Evolutionary conservation across 2,329 filamentous ascomycete species (phyloP).

Genomic region (Colletotrichum echinochloae): DNA sequence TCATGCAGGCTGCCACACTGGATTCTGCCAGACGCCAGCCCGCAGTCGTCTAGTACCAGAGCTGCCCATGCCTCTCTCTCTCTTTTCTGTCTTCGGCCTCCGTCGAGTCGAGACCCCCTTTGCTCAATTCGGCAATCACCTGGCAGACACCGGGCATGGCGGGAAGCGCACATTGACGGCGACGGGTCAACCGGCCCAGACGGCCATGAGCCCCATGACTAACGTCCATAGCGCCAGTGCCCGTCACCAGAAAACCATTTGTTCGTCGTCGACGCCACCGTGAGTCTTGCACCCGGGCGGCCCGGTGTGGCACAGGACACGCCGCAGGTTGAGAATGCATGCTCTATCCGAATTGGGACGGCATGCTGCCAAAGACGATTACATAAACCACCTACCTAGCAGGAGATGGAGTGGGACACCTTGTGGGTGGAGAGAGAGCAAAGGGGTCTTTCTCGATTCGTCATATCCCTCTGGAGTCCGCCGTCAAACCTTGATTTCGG

Average conservation of each 20-base stretch:
- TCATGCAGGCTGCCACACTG: conserved; percentile 16
- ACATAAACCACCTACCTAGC: not conserved
- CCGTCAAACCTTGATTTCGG: conserved; percentile 6
- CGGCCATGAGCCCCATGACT: conserved; percentile 6
- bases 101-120: not conserved
- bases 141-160: conserved; percentile 8
- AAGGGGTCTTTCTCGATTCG: conserved; percentile 28
- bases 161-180: conserved; percentile 29
- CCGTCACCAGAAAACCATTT: not conserved
- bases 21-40: conserved; percentile 9
- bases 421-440: not conserved
- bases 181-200: conserved; percentile 27
- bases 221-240: conserved; percentile 6
- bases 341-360: not conserved
- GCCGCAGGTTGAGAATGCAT: no score
- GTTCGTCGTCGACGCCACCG: not conserved
- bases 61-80: conserved; percentile 2
- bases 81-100: not conserved
- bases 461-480: not conserved
- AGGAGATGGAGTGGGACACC: not conserved
- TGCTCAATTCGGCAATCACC: not conserved
- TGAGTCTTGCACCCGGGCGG: conserved; percentile 15
- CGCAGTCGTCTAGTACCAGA: conserved; percentile 10
- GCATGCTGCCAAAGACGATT: not conserved
- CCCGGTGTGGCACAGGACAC: no score